phyloP scores from a whole-genome alignment of 192 early-diverging fungal genomes.

The Irineochytrium annulatum region DNA sequence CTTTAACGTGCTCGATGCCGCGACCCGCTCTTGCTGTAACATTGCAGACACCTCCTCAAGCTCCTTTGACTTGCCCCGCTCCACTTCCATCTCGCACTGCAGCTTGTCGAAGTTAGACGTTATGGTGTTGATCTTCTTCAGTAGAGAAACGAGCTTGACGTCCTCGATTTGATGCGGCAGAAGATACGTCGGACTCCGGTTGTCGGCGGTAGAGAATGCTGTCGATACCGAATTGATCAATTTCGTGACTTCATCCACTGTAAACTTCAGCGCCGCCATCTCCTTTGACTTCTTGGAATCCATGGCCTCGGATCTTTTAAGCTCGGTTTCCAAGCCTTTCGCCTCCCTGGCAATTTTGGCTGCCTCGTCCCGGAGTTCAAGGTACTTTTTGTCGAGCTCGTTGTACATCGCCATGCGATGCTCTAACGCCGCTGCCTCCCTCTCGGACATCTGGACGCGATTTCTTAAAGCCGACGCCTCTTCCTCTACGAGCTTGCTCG shows the following conservation, averaged over 20 bases:
- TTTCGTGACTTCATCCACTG: constrained; percentile 15
- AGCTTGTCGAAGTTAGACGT: constrained; percentile 12
- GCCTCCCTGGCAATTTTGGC: constrained; percentile 21
- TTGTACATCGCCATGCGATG: constrained; percentile 23
- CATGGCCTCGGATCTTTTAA: constrained; percentile 1
- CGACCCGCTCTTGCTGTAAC: constrained; percentile 10
- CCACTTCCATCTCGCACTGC: not conserved
- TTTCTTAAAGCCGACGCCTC: constrained; percentile 12
- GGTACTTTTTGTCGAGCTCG: constrained; percentile 32
- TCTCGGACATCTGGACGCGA: constrained; percentile 20
- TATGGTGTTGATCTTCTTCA: constrained; percentile 18
- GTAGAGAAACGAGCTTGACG: not conserved
- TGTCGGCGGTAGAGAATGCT: not conserved
- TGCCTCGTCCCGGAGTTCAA: constrained; percentile 20
- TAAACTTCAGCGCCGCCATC: constrained; percentile 12
- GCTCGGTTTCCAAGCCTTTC: constrained; percentile 12
- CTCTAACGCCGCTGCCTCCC: constrained; percentile 16
- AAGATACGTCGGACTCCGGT: not conserved
- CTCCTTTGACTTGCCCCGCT: not conserved
- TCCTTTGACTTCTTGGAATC: constrained; percentile 10
- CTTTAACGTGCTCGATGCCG: constrained; percentile 1
- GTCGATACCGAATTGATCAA: not conserved
- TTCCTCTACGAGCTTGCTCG: constrained; percentile 4
- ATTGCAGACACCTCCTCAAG: not conserved
- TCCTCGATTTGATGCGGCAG: not conserved